Evolutionary conservation across 257 asterid genomes (phyloP).

Genomic region (Solanum dulcamara): DNA sequence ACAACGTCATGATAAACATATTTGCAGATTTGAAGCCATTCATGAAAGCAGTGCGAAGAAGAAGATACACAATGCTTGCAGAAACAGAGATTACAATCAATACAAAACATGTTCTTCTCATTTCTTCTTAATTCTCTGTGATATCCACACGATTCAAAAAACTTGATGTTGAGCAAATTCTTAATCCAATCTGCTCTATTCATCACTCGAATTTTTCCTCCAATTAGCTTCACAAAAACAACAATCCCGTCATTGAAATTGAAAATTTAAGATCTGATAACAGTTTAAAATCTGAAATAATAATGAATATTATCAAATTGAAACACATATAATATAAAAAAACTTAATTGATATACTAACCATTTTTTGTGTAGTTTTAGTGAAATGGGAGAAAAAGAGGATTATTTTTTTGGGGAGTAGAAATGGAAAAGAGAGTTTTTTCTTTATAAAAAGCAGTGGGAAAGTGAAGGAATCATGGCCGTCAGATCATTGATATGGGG

Average conservation of each 20-base stretch:
- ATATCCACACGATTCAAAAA: conserved; percentile 40
- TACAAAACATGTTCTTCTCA: conserved; percentile 59
- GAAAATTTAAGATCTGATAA: not conserved
- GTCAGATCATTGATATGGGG: conserved; percentile 14
- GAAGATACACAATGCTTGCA: conserved; percentile 50
- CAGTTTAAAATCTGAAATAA: not conserved
- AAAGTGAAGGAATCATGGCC: conserved; percentile 7
- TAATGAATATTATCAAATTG: not conserved
- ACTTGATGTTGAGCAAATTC: conserved; percentile 23
- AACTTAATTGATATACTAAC: not conserved
- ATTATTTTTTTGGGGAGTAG: not conserved
- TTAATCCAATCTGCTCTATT: conserved; percentile 39
- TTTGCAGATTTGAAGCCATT: conserved; percentile 62
- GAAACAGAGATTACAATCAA: conserved; percentile 45
- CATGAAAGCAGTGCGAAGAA: conserved; percentile 25
- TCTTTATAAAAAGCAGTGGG: conserved; percentile 14
- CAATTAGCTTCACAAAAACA: conserved; percentile 11
- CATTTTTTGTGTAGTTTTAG: not conserved
- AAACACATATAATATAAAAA: not conserved
- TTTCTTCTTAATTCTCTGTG: conserved; percentile 42
- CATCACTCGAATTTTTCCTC: conserved; percentile 20
- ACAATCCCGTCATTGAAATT: not conserved
- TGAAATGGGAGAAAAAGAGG: not conserved
- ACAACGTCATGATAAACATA: conserved; percentile 70
- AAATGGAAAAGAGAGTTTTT: conserved; percentile 1